Evolutionary conservation across 2,329 filamentous ascomycete species (phyloP).

Genomic region (Tolypocladium amazonense): DNA sequence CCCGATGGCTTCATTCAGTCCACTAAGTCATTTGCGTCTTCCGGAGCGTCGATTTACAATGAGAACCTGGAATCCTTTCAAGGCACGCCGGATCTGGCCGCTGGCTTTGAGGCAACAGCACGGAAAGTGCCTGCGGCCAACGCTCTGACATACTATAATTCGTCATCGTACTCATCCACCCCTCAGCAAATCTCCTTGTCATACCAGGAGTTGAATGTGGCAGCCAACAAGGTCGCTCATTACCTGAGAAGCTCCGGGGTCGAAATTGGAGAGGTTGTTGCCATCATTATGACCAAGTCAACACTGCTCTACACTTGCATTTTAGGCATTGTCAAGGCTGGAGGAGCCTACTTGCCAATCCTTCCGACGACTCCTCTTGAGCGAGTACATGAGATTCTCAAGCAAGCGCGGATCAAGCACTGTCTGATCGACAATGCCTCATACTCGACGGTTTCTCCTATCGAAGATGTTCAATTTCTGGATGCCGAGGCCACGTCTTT

Average conservation of each 20-base stretch:
- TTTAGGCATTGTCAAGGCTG: conserved; percentile 62
- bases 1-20: conserved; percentile 7
- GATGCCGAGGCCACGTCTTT: conserved; percentile 21
- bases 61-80: conserved; percentile 18
- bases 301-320: conserved; percentile 62
- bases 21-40: conserved; percentile 13
- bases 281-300: conserved; percentile 70
- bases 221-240: conserved; percentile 52
- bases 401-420: conserved; percentile 40
- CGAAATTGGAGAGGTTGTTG: conserved; percentile 48
- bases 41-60: conserved; percentile 39
- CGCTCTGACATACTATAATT: conserved; percentile 53
- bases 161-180: conserved; percentile 13
- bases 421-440: conserved; percentile 31
- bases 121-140: conserved; percentile 34
- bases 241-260: conserved; percentile 38
- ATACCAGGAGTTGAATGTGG: conserved; percentile 53
- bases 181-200: conserved; percentile 35
- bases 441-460: conserved; percentile 3
- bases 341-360: conserved; percentile 71
- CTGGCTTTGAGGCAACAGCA: conserved; percentile 44
- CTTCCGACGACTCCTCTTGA: conserved; percentile 58
- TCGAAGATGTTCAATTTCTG: conserved; percentile 14
- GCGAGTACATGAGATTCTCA: conserved; percentile 50
- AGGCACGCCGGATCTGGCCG: conserved; percentile 32